Evolutionary conservation across 495 filamentous ascomycete species (phyloP), one percentile per base, ranked within the genome.

Genomic region (Amphirosellinia nigrospora): DNA sequence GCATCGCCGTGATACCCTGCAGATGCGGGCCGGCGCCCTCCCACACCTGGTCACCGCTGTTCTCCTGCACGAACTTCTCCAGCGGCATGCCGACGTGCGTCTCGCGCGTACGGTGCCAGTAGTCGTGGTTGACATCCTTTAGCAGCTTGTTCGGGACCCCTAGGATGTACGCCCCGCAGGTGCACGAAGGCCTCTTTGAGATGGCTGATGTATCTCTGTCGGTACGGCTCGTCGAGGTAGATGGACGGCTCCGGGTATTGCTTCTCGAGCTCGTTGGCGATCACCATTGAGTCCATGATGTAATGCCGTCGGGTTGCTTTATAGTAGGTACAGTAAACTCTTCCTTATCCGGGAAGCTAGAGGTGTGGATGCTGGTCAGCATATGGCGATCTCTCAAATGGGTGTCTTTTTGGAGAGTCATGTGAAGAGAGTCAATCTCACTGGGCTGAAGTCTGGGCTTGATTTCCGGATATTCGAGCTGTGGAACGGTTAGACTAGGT

Each of bases 401-500:
- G 53, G 15, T 43, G 45, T 46, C 26, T 48, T 11, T 60, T 19
- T 39, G 2, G 52, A 41, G 21, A 13, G 3, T 39, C 6, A 26
- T 23, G 26, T 39, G 19, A 58, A 48, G 62, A n/a, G 48, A 48
- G 15, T 78, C 80, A 48, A 15, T 78, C 80, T 72, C 41, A 85
- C 83, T 83, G 77, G 81, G 79, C 65, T 83, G 77, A 53, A 89
- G 74, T 30, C 64, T 81, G 1, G 84, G 78, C 9, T 74, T 81
- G 68, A 92, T 80, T 56, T 90, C 85, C 5, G 88, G 89, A 74
- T 91, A 91, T 72, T 91, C 87, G 66, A 78, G 9, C 74, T 78
- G 69, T 28, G n/a, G 43, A 11, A 8, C 6, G 23, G 26, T 45
- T 16, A 64, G 58, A 15, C 4, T 53, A 34, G 36, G 62, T 21